A percentile compares a stretch with the other conserved stretches of the same genome.
These are phyloP conservation scores for Ceratobasidium theobromae DNA, from an alignment of 1,284 basidiomycete genomes.

Conservation along the genomic window DNA sequence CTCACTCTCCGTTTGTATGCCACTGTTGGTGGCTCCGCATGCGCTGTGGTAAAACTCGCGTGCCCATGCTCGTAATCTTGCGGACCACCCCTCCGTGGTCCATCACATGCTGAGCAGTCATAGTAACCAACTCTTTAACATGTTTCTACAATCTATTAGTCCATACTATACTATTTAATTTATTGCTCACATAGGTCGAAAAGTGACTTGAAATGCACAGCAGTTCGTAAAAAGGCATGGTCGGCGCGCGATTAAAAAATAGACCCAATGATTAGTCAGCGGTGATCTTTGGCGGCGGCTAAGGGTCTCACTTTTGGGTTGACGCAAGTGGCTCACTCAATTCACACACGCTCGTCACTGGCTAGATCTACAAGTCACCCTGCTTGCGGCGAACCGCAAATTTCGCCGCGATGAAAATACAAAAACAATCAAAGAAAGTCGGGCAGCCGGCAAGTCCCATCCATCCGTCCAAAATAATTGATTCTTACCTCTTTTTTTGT, in stretches of 20 bases:
- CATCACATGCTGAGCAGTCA: conserved; percentile 73
- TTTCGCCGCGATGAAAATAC: conserved; percentile 37
- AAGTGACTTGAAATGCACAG: conserved; percentile 75
- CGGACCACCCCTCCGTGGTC: conserved; percentile 79
- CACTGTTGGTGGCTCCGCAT: conserved; percentile 70
- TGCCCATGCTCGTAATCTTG: conserved; percentile 74
- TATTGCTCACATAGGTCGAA: conserved; percentile 59
- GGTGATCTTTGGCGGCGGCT: neutral
- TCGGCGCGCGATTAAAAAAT: neutral
- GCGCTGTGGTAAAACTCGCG: conserved; percentile 69
- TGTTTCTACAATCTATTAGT: conserved; percentile 53
- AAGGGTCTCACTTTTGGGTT: conserved; percentile 13
- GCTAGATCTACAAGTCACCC: conserved; percentile 27
- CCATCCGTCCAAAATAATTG: neutral
- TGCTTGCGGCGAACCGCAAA: conserved; percentile 10
- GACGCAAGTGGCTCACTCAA: conserved; percentile 31
- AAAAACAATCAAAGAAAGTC: conserved; percentile 37
- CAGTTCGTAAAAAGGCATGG: conserved; percentile 82
- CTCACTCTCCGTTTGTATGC: conserved; percentile 76
- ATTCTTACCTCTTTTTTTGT: conserved; percentile 33
- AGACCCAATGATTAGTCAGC: neutral
- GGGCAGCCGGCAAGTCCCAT: conserved; percentile 35
- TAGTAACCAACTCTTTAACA: conserved; percentile 73
- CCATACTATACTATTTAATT: neutral
- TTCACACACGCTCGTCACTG: conserved; percentile 9